These are phyloP conservation scores for Citrus inodora DNA, from an alignment of 345 rosid genomes.

Conservation along the genomic window DNA sequence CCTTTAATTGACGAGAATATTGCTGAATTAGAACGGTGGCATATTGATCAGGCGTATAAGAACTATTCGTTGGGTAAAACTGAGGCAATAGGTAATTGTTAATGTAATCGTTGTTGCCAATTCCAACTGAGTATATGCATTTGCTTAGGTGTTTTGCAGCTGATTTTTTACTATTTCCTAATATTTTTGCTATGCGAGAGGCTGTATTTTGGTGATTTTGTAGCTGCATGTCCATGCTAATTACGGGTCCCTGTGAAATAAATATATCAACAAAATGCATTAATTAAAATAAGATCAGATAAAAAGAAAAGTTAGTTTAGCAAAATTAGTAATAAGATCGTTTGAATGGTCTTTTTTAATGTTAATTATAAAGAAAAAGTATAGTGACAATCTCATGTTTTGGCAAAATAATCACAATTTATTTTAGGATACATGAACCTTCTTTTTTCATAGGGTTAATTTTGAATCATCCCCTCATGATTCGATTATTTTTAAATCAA, in stretches of 20 bases:
- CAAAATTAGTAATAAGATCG: no score
- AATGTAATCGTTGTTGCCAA: conserved; percentile 39
- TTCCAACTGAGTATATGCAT: conserved; percentile 31
- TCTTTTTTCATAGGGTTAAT: no score
- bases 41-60: conserved; percentile 21
- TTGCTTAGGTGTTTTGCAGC: conserved; percentile 20
- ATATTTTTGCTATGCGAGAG: background rate
- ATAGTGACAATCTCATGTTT: no score
- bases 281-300: no score
- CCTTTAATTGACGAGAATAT: conserved; percentile 26
- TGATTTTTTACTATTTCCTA: background rate
- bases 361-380: no score
- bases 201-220: conserved; percentile 33
- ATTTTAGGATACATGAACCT: no score
- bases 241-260: conserved; percentile 35
- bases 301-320: no score
- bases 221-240: conserved; percentile 37
- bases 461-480: no score
- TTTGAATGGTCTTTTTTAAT: no score
- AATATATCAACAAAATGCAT: background rate
- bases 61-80: conserved; percentile 13
- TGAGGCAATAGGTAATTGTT: conserved; percentile 33
- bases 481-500: no score
- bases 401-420: no score
- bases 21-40: conserved; percentile 18